Conservation (phyloP, 2,329 filamentous ascomycete species). For the Scopulariopsis brevicaulis region DNA sequence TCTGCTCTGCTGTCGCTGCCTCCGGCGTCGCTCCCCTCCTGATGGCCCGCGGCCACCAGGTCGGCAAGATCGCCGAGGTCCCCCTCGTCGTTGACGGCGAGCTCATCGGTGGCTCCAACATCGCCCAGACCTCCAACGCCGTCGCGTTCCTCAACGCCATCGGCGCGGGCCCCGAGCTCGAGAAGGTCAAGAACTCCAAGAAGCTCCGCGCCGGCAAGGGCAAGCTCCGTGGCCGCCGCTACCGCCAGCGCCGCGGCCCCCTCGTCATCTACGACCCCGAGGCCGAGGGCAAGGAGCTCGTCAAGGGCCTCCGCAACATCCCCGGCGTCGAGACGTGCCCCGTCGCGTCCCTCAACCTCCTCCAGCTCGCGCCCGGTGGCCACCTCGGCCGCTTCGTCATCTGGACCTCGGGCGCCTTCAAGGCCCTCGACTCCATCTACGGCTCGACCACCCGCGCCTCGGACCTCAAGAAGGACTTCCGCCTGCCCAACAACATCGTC, state of each 20-base stretch:
- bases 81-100: constrained; percentile 91
- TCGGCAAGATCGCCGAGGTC: constrained; percentile 87
- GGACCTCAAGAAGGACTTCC: constrained; percentile 97
- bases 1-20: constrained; percentile 91
- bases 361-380: constrained; percentile 97
- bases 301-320: constrained; percentile 96
- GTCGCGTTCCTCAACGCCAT: constrained; percentile 80
- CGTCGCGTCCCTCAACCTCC: constrained; percentile 91
- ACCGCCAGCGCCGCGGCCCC: constrained; percentile 95
- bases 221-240: constrained; percentile 92
- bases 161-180: constrained; percentile 80
- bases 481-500: constrained; percentile 85
- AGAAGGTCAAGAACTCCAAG: constrained; percentile 92
- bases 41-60: constrained; percentile 92
- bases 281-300: constrained; percentile 87
- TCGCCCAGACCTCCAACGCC: constrained; percentile 83
- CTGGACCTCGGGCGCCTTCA: constrained; percentile 96
- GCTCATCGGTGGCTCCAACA: constrained; percentile 67
- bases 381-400: constrained; percentile 98
- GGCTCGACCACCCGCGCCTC: constrained; percentile 83
- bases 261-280: constrained; percentile 96
- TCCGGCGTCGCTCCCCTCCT: constrained; percentile 92
- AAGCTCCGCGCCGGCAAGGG: constrained; percentile 98
- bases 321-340: constrained; percentile 94
- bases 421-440: constrained; percentile 94